Evolutionary conservation across 106 monocot genomes (phyloP).

Genomic region (Platanthera guangdongensis): DNA sequence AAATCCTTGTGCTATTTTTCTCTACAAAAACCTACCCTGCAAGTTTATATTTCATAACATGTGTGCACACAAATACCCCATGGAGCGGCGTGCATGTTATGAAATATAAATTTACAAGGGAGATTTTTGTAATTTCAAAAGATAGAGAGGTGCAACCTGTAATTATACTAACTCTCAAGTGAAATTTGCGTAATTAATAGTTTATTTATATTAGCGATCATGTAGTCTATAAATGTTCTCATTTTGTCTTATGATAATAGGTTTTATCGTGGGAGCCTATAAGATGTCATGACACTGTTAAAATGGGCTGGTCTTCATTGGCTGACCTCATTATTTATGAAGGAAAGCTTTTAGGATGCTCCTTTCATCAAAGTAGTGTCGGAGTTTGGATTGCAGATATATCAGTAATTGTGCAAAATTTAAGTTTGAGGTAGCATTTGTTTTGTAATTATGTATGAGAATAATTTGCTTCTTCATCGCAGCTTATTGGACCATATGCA

Average conservation of each 20-base stretch:
- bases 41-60: too few relatives aligned
- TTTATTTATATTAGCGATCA: not conserved
- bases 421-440: not conserved
- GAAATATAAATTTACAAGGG: too few relatives aligned
- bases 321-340: constrained; percentile 80
- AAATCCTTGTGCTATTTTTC: too few relatives aligned
- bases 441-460: constrained; percentile 10
- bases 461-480: constrained; percentile 17
- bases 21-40: too few relatives aligned
- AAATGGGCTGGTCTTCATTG: constrained; percentile 73
- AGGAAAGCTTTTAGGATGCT: constrained; percentile 86
- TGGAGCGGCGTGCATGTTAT: too few relatives aligned
- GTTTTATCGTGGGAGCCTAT: constrained; percentile 90
- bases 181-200: not conserved
- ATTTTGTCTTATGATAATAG: constrained; percentile 24
- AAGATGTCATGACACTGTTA: constrained; percentile 78
- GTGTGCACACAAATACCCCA: too few relatives aligned
- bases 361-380: constrained; percentile 57
- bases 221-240: constrained; percentile 4
- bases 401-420: constrained; percentile 31
- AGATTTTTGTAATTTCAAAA: too few relatives aligned
- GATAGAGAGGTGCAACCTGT: too few relatives aligned
- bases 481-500: constrained; percentile 87
- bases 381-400: constrained; percentile 83
- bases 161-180: too few relatives aligned